phyloP scores from a whole-genome alignment of 768 basidiomycete genomes.

The Clavulina sp. region DNA sequence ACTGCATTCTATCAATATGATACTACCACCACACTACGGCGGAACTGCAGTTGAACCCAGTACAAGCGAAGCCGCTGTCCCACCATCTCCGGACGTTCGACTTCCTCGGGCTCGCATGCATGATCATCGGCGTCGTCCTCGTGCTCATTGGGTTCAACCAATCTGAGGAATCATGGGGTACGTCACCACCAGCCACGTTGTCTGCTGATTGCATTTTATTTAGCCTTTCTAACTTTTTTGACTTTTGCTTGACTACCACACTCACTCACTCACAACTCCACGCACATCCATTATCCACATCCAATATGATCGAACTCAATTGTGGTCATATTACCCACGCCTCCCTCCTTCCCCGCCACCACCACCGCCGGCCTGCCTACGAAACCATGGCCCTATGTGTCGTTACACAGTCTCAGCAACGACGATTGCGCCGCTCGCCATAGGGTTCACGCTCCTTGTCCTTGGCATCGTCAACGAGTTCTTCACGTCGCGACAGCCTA shows the following conservation, averaged over 20 bases:
- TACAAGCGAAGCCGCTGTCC: conserved; percentile 35
- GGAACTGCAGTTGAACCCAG: conserved; percentile 45
- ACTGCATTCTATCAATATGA: too few species aligned
- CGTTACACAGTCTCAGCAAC: conserved; percentile 20
- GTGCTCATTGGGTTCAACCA: conserved; percentile 58
- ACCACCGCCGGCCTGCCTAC: too few species aligned
- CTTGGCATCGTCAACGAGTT: conserved; percentile 34
- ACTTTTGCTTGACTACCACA: too few species aligned
- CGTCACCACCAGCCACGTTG: too few species aligned
- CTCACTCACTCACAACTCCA: too few species aligned
- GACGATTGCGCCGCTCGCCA: conserved; percentile 43
- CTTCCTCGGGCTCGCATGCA: conserved; percentile 44
- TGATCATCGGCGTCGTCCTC: conserved; percentile 48
- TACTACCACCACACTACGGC: background rate
- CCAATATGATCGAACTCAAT: too few species aligned
- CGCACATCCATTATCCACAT: too few species aligned
- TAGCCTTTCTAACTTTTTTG: too few species aligned
- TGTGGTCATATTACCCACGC: background rate
- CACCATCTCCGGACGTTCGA: conserved; percentile 53
- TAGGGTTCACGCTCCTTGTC: conserved; percentile 39
- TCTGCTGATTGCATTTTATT: too few species aligned
- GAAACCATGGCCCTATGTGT: background rate
- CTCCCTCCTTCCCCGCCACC: too few species aligned
- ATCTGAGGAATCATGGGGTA: conserved; percentile 43
- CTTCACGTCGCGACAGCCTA: conserved; percentile 45